Evolutionary conservation across 805 yeast species (phyloP).

Genomic region (Blastobotrys attinorum): DNA sequence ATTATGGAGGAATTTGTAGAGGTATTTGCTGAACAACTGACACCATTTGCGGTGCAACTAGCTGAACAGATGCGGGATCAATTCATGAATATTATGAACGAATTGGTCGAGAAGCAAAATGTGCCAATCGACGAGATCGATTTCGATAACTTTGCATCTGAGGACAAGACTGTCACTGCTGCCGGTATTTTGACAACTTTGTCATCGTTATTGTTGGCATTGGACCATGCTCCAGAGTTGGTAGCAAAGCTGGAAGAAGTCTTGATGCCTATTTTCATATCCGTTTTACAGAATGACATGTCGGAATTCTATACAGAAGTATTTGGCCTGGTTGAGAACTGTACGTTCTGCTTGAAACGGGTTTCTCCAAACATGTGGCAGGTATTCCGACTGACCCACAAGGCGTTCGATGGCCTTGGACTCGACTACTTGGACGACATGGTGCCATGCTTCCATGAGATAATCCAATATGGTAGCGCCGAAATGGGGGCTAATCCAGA

Average conservation of each 20-base stretch:
- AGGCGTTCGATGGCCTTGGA: conserved; percentile 33
- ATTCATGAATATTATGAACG: conserved; percentile 61
- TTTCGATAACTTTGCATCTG: conserved; percentile 34
- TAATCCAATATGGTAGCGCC: conserved; percentile 50
- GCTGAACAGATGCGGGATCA: conserved; percentile 54
- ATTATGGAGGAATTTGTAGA: conserved; percentile 97
- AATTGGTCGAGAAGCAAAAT: conserved; percentile 48
- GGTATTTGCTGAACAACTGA: conserved; percentile 75
- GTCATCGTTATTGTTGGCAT: conserved; percentile 69
- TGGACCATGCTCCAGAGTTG: conserved; percentile 70
- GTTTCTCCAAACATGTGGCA: conserved; percentile 73
- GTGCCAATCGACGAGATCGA: conserved; percentile 32
- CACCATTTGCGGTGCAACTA: conserved; percentile 79
- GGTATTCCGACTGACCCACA: conserved; percentile 46
- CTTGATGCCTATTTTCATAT: conserved; percentile 59
- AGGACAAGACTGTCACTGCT: conserved; percentile 77
- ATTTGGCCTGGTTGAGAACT: conserved; percentile 66
- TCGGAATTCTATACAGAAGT: conserved; percentile 71
- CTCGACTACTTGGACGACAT: conserved; percentile 69
- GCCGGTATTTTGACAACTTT: conserved; percentile 74
- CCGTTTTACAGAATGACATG: conserved; percentile 55
- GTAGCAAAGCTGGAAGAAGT: conserved; percentile 58
- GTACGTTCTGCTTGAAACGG: conserved; percentile 50
- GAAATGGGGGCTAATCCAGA: conserved; percentile 41
- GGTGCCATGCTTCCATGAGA: conserved; percentile 65